Percentiles rank a stretch among this genome's conserved stretches.
These are phyloP conservation scores for Elaeis oleifera DNA, from an alignment of 202 grass and related monocot genomes.

Conservation along the genomic window DNA sequence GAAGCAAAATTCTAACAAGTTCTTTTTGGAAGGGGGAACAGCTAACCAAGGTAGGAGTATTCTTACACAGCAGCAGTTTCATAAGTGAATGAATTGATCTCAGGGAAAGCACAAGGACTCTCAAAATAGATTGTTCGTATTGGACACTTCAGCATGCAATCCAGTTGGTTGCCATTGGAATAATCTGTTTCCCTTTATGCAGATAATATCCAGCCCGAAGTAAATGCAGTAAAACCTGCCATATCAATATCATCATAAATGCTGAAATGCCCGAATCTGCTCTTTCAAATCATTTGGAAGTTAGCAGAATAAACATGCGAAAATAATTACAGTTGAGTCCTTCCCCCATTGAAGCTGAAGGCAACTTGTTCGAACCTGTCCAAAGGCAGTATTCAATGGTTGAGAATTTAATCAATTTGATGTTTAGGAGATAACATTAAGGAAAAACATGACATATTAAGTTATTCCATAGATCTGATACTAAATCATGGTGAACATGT, in stretches of 20 bases:
- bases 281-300: conserved; percentile 14
- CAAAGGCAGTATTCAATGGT: conserved; percentile 23
- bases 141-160: conserved; percentile 54
- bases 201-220: conserved; percentile 88
- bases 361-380: conserved; percentile 82
- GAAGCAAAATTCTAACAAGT: background rate
- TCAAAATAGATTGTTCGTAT: conserved; percentile 97
- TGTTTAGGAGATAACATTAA: background rate
- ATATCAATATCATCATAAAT: conserved; percentile 16
- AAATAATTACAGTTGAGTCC: conserved; percentile 86
- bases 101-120: conserved; percentile 77
- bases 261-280: conserved; percentile 6
- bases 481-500: too few species aligned
- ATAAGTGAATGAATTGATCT: conserved; percentile 95
- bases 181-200: conserved; percentile 38
- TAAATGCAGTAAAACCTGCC: conserved; percentile 90
- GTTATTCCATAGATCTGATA: too few species aligned
- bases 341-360: conserved; percentile 99
- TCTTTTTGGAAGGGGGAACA: too few species aligned
- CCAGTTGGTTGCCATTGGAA: conserved; percentile 31
- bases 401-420: conserved; percentile 9
- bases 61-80: conserved; percentile 78
- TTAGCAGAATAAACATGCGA: conserved; percentile 12
- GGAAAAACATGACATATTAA: too few species aligned
- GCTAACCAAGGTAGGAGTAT: background rate